Base-by-base conservation (phyloP, 2,329 filamentous ascomycete genomes). In the Chrysoporthe deuterocubensis region DNA sequence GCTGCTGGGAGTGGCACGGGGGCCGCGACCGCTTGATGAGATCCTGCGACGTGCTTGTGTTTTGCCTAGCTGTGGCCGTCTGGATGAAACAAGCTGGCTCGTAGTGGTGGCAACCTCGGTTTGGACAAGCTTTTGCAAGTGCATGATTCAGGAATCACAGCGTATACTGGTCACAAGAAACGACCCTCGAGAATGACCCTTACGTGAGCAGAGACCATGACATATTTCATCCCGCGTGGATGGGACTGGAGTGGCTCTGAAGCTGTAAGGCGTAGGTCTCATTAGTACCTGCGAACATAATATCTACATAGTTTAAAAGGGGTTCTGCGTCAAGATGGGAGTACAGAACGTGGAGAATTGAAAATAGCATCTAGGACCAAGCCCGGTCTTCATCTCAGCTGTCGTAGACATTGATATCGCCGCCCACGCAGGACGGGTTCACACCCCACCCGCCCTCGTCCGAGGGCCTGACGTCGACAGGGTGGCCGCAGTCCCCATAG, bases 361-460 rank as follows among this genome's bases (percentile, higher is more conserved):
- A 50, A 9, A 50, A 50, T n/a, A 21, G 46, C 14, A 46, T 3
- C 14, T 9, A 50, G 26, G n/a, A 7, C 48, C 8, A 3, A 21
- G 13, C 4, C 48, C n/a, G 26, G 16, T n/a, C 34, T 26, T 11
- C 13, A 4, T 37, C 62, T 64, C 34, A 64, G 34, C 62, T 64
- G 11, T 54, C 62, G 42, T 64, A 64, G 26, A 44, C 37, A 26
- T 64, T 64, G 7, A 34, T 56, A 56, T 64, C 65, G 21, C 65
- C 67, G 14, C 67, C 67, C 9, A 37, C 34, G 32, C 67, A 69
- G 11, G 44, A 48, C 6, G 40, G 26, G 40, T 69, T 69, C 60
- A 67, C 61, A 9, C 34, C 61, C 61, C 57, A 50, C 32, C 67
- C 67, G 0, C 43, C 50, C 44, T 50, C 58, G 3, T 48, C 13